These are phyloP conservation scores for Cytospora paraplurivora DNA, from an alignment of 2,329 filamentous ascomycete genomes.

Conservation along the genomic window DNA sequence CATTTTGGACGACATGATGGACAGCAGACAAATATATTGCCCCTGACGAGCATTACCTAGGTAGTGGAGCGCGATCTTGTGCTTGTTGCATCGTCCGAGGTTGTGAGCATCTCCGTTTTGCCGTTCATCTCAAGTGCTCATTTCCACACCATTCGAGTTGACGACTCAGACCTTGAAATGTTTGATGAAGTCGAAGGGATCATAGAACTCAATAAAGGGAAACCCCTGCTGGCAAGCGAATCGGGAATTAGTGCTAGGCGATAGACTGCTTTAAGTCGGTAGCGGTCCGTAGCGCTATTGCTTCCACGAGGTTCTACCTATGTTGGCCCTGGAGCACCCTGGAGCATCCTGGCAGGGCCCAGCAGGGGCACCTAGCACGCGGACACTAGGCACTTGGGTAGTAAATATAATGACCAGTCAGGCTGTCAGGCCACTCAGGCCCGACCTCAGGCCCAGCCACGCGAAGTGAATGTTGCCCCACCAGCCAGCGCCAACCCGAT, in stretches of 20 bases:
- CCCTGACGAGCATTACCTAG: conserved; percentile 1
- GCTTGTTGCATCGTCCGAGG: neutral
- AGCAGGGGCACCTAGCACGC: neutral
- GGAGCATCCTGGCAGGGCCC: too few species aligned
- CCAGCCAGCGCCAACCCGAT: conserved; percentile 1
- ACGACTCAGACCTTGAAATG: neutral
- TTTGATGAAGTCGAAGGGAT: conserved; percentile 1
- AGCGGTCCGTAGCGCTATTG: too few species aligned
- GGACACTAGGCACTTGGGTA: neutral
- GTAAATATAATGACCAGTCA: too few species aligned
- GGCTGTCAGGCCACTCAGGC: too few species aligned
- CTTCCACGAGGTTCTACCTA: too few species aligned
- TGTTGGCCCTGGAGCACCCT: too few species aligned
- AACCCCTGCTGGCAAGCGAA: neutral
- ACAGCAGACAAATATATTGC: neutral
- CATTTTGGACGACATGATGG: neutral
- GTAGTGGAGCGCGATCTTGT: neutral
- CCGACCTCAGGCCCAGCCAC: neutral
- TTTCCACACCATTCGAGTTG: neutral
- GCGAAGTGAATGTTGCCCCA: neutral
- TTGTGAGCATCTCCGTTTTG: neutral
- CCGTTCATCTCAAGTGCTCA: neutral
- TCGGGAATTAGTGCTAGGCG: neutral
- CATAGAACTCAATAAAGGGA: neutral
- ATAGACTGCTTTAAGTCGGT: too few species aligned